Conservation (phyloP, 2,329 filamentous ascomycete genomes). For the Colletotrichum liriopes region DNA sequence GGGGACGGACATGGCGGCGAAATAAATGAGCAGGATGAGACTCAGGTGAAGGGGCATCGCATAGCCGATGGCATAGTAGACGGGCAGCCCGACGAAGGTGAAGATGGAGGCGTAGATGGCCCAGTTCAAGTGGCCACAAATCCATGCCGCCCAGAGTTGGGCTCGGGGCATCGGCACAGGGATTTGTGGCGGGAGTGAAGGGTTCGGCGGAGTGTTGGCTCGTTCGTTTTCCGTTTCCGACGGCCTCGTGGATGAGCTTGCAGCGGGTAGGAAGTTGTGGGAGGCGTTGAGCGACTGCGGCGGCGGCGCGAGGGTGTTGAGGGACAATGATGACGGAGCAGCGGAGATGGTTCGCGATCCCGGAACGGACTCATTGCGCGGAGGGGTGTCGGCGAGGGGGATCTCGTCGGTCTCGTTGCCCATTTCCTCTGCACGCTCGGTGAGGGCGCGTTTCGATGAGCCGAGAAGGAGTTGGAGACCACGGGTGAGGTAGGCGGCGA, state of each 20-base stretch:
- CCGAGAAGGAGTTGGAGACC: conserved; percentile 67
- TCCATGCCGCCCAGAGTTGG: conserved; percentile 64
- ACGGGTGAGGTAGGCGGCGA: conserved; percentile 69
- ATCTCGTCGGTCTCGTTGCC: conserved; percentile 62
- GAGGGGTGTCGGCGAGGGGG: conserved; percentile 55
- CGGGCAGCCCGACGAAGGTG: conserved; percentile 66
- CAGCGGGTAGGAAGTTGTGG: conserved; percentile 47
- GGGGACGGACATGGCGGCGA: conserved; percentile 65
- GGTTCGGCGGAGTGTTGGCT: background rate
- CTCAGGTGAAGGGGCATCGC: conserved; percentile 64
- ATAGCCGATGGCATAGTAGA: conserved; percentile 69
- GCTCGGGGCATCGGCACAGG: conserved; percentile 62
- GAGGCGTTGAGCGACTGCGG: conserved; percentile 40
- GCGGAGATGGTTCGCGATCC: conserved; percentile 44
- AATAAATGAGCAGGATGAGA: conserved; percentile 68
- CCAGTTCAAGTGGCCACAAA: conserved; percentile 63
- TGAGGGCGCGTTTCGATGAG: conserved; percentile 66
- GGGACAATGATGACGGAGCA: conserved; percentile 43
- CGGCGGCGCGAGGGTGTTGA: conserved; percentile 42
- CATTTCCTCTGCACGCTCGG: conserved; percentile 68
- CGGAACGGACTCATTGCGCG: conserved; percentile 42
- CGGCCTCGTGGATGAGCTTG: background rate
- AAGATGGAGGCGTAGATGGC: conserved; percentile 62
- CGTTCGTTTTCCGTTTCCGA: background rate
- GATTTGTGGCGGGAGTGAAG: conserved; percentile 54